These are phyloP conservation scores for Artemisia tridentata DNA, from an alignment of 129 eudicot species.

Conservation along the genomic window DNA sequence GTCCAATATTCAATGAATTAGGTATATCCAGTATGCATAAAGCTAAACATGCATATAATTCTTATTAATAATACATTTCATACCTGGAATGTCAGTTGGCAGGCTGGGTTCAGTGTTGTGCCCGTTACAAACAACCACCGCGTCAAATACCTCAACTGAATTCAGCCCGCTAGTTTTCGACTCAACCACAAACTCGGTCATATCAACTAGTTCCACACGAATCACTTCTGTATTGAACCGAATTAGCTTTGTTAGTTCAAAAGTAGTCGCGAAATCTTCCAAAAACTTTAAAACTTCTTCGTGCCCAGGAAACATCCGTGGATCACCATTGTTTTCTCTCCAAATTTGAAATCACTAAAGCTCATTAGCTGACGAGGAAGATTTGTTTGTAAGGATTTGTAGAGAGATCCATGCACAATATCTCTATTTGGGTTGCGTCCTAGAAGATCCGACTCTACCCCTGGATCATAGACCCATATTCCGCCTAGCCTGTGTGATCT, in stretches of 20 bases:
- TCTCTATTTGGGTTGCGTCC: conserved; percentile 52
- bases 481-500: conserved; percentile 52
- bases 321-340: conserved; percentile 32
- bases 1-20: no score
- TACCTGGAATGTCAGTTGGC: conserved; percentile 53
- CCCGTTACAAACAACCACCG: conserved; percentile 68
- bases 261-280: conserved; percentile 46
- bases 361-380: conserved; percentile 61
- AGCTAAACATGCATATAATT: no score
- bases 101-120: conserved; percentile 45
- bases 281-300: conserved; percentile 57
- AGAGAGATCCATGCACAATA: conserved; percentile 57
- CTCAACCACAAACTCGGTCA: conserved; percentile 50
- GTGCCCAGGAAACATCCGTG: conserved; percentile 48
- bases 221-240: conserved; percentile 45
- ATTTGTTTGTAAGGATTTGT: conserved; percentile 53
- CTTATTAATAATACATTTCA: neutral
- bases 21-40: no score
- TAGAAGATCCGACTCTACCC: conserved; percentile 54
- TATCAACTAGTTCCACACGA: conserved; percentile 40
- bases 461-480: conserved; percentile 64
- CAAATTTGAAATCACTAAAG: conserved; percentile 57
- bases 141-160: conserved; percentile 49
- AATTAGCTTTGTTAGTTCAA: conserved; percentile 38
- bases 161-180: conserved; percentile 30